These are phyloP conservation scores for Acanthamoeba healyi DNA, from an alignment of 208 protist genomes.

Conservation along the genomic window DNA sequence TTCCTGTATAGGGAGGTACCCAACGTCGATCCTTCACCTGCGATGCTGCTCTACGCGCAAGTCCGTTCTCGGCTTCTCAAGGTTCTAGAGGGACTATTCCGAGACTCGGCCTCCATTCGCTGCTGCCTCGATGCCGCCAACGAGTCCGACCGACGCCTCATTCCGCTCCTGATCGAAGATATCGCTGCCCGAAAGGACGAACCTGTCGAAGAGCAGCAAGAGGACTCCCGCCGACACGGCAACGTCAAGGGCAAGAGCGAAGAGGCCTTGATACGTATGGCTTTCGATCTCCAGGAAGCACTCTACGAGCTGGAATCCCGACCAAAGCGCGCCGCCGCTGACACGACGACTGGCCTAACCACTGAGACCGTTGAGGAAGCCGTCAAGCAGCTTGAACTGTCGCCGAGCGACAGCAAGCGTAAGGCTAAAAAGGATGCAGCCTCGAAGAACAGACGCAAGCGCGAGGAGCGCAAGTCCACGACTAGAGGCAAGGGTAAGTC, in stretches of 20 bases:
- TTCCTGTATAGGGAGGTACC: neutral
- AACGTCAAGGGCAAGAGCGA: constrained; percentile 8
- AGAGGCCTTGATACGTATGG: neutral
- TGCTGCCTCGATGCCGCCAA: constrained; percentile 4
- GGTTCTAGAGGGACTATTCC: neutral
- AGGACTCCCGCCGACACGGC: neutral
- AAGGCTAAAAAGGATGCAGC: neutral
- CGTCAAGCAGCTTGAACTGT: neutral
- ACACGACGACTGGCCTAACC: neutral
- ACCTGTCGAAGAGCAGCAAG: neutral
- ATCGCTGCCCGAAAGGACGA: neutral
- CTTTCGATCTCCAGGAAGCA: constrained; percentile 11
- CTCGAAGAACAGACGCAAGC: neutral
- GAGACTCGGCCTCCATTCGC: neutral
- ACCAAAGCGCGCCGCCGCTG: neutral
- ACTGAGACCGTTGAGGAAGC: neutral
- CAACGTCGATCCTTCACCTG: neutral
- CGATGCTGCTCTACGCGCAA: neutral
- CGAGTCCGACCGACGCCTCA: neutral
- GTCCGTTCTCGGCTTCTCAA: neutral
- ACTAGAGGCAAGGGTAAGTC: constrained; percentile 6
- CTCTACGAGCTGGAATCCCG: constrained; percentile 21
- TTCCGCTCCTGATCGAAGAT: constrained; percentile 6
- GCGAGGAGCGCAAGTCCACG: neutral
- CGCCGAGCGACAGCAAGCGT: neutral